Percentiles rank a stretch among this genome's conserved stretches.
phyloP scores from a whole-genome alignment of 352 stramenopile genomes.

The Globisporangium rhizosaccharum region DNA sequence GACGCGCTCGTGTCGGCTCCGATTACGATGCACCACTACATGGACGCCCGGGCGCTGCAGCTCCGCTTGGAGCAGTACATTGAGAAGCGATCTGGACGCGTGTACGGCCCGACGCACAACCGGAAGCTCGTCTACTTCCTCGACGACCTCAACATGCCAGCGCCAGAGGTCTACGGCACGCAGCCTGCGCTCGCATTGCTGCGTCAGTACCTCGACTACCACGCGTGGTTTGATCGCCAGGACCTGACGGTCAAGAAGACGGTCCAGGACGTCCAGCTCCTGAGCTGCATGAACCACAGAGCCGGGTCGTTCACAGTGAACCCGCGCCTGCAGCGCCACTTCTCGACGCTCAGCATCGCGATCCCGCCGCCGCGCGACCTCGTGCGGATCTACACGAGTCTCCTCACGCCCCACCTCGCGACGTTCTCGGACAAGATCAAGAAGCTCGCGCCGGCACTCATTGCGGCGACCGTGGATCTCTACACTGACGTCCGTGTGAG shows the following conservation, averaged over 20 bases:
- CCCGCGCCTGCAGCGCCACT: constrained; percentile 84
- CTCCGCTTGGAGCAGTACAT: constrained; percentile 70
- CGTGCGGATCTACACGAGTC: constrained; percentile 57
- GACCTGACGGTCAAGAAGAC: constrained; percentile 85
- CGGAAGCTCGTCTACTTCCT: constrained; percentile 87
- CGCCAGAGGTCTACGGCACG: constrained; percentile 83
- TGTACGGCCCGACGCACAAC: constrained; percentile 79
- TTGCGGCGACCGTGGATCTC: constrained; percentile 81
- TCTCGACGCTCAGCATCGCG: constrained; percentile 70
- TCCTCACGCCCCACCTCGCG: constrained; percentile 59
- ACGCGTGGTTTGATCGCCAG: constrained; percentile 86
- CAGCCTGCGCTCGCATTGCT: constrained; percentile 88
- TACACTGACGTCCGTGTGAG: constrained; percentile 62
- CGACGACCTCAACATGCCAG: constrained; percentile 90
- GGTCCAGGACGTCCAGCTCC: constrained; percentile 86
- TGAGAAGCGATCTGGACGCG: constrained; percentile 83
- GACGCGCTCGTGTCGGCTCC: constrained; percentile 49
- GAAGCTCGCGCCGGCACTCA: constrained; percentile 46
- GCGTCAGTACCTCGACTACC: constrained; percentile 90
- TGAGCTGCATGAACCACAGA: constrained; percentile 90
- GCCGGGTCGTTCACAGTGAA: constrained; percentile 86
- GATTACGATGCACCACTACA: constrained; percentile 87
- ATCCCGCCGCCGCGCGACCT: constrained; percentile 68
- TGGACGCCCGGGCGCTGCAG: constrained; percentile 78
- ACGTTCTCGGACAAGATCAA: constrained; percentile 82